phyloP scores from a whole-genome alignment of 148 eudicot species.

The Rhododendron ovatum region DNA sequence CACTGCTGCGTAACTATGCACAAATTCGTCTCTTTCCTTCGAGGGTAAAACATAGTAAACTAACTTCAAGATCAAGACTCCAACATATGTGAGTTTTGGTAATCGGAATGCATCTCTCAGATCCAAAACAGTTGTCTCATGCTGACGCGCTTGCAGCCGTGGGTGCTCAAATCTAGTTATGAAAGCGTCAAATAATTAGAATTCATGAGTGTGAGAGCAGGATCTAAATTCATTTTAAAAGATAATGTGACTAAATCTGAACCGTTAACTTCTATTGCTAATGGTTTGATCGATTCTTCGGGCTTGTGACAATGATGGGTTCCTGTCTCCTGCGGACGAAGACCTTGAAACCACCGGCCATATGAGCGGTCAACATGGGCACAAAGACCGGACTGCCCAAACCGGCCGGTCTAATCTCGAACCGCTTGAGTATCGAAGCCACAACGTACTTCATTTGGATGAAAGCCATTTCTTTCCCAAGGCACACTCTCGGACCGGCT shows the following conservation, averaged over 20 bases:
- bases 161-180: too few species aligned
- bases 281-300: neutral
- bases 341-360: constrained; percentile 37
- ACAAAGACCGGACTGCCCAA: constrained; percentile 13
- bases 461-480: constrained; percentile 50
- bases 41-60: neutral
- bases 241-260: neutral
- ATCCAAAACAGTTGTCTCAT: too few species aligned
- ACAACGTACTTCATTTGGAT: constrained; percentile 52
- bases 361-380: constrained; percentile 34
- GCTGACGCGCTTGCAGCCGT: too few species aligned
- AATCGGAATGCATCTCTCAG: neutral
- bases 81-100: neutral
- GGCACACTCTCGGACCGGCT: constrained; percentile 48
- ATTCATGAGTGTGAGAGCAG: too few species aligned
- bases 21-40: neutral
- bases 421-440: constrained; percentile 34
- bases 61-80: neutral
- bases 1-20: neutral
- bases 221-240: too few species aligned
- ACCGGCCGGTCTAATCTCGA: constrained; percentile 20
- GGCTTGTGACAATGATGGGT: neutral
- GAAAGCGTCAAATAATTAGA: too few species aligned
- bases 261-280: neutral
- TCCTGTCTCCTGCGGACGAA: constrained; percentile 14